Base-by-base conservation (phyloP, 1,284 basidiomycete species). In the Puccinia coronata region DNA sequence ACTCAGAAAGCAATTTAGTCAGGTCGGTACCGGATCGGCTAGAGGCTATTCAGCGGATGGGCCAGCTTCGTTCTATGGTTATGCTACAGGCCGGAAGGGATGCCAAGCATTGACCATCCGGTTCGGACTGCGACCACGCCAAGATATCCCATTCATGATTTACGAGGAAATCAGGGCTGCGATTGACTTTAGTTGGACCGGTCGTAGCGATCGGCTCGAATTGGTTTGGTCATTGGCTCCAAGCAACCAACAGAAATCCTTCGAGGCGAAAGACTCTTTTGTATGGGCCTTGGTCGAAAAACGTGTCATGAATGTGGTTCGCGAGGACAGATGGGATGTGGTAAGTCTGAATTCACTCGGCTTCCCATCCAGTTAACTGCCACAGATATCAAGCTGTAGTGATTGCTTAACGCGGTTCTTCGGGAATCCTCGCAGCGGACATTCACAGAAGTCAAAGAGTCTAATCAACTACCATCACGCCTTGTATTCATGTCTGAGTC, bases 211-310 rank as follows among this genome's bases (percentile, higher is more conserved):
- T 75, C 77, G 74, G 92, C 94, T 85, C 89, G 90, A 79, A 87
- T 94, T 82, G 88, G 91, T 82, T 89, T 95, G 67, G 92, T 94
- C 86, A 92, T 95, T 83, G 92, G 8, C 73, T 25, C 69, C 57
- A 23, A 18, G 14, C 16, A 59, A 77, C 34, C 86, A 88, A 87
- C 83, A 87, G 84, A 53, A 55, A 20, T 34, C 59, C 14, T 80
- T 80, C 39, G 79, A 73, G n/a, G 41, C 61, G 36, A 80, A 80
- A 49, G 88, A 89, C 28, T 90, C 91, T 80, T 94, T 93, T 84
- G 92, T 95, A 0, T 96, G 92, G 91, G 93, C 90, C 14, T 86
- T 95, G 67, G 91, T 95, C 41, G 89, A 90, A 61, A 96, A 96
- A 88, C 89, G 91, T 82, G 91, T 92, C 83, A 88, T 96, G 83